Evolutionary conservation across 2,329 filamentous ascomycete species (phyloP), one percentile per base, ranked within the genome.

Genomic region (Dryadomyces quercus-mongolicae): DNA sequence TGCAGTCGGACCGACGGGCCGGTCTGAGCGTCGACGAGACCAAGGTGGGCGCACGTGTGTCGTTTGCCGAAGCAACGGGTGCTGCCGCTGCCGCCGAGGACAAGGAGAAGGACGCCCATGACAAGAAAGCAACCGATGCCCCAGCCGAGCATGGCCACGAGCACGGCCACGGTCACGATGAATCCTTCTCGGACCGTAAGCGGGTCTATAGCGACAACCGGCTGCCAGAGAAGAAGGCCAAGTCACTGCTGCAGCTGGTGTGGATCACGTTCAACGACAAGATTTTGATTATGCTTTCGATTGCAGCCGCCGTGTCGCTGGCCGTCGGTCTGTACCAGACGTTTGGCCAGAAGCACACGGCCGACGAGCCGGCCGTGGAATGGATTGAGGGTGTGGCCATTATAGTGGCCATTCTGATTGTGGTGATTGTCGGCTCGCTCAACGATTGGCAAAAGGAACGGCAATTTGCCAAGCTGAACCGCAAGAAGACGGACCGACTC

Each of bases 221-320:
- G 46, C 70, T 91, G 40, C 86, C 86, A 0, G 83, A 80, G 62
- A 84, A 85, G 67, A 88, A 89, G 69, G 78, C 84, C 47, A 90
- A 89, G 70, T 84, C 73, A 59, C 75, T 90, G 44, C 71, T 87
- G 47, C 73, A 86, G 63, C 72, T 91, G 45, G 85, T 88, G 68
- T 90, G 86, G 86, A 86, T 90, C 62, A 88, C 86, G 0, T 88
- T 88, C 66, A 88, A 90, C 68, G 86, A 91, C 74, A 91, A 90
- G 66, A 84, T 91, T 3, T 71, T 90, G 48, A 85, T 88, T 56
- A 71, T 89, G 6, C 72, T 89, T 54, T 86, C 84, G 0, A 72
- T 78, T 50, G 86, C 86, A 46, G 86, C 86, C 3, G 73, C 81
- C 42, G 80, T 91, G 51, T 89, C 86, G 47, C 74, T 91, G 46